A percentile compares a stretch with the other conserved stretches of the same genome.
Conservation (phyloP, 2,329 filamentous ascomycete genomes). For the Colletotrichum cuscutae region DNA sequence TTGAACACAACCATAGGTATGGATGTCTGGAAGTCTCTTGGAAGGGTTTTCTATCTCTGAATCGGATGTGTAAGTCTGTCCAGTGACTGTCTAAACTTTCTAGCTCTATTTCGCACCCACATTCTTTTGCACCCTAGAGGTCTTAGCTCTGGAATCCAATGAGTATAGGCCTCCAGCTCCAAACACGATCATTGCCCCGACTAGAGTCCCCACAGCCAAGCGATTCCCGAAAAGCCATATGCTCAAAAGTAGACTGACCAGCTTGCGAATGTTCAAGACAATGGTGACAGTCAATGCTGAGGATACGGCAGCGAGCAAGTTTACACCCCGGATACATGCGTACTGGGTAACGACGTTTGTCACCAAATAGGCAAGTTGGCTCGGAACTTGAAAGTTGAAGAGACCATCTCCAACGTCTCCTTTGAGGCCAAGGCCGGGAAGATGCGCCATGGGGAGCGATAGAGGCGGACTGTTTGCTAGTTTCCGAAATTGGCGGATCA, state of each 20-base stretch:
- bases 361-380: constrained; percentile 75
- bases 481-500: constrained; percentile 71
- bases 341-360: constrained; percentile 92
- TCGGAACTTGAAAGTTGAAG: constrained; percentile 63
- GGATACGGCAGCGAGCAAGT: constrained; percentile 87
- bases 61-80: neutral
- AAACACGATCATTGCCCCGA: constrained; percentile 89
- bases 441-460: constrained; percentile 46
- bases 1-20: neutral
- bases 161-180: constrained; percentile 91
- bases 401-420: constrained; percentile 50
- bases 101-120: constrained; percentile 23
- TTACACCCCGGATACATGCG: constrained; percentile 94
- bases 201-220: constrained; percentile 78
- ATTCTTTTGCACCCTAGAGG: constrained; percentile 35
- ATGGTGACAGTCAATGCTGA: constrained; percentile 96
- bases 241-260: constrained; percentile 89
- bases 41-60: too few species aligned
- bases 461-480: constrained; percentile 74
- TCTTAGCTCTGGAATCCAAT: constrained; percentile 67
- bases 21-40: neutral
- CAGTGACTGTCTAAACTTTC: neutral
- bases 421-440: constrained; percentile 46
- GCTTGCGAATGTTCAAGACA: constrained; percentile 92
- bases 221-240: constrained; percentile 95